A percentile compares a stretch with the other conserved stretches of the same genome.
These are phyloP conservation scores for Mallotus repandus DNA, from an alignment of 441 rosid genomes.

Conservation along the genomic window DNA sequence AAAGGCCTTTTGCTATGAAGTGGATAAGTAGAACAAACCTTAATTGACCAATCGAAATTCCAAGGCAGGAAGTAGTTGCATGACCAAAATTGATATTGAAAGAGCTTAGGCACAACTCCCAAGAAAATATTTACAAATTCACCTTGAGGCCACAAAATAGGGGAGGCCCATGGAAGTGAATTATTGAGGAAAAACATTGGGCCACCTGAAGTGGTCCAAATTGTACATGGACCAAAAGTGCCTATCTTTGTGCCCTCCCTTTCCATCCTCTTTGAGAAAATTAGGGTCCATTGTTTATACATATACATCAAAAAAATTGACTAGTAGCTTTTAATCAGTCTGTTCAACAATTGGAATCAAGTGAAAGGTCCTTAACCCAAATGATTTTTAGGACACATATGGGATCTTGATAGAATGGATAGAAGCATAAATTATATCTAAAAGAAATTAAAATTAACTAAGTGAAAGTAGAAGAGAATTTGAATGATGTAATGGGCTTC, in stretches of 20 bases:
- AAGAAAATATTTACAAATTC: no score
- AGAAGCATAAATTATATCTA: background rate
- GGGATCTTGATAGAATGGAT: background rate
- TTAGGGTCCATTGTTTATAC: background rate
- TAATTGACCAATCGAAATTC: no score
- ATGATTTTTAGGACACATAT: background rate
- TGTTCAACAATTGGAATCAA: slow-evolving; percentile 12
- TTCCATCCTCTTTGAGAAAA: background rate
- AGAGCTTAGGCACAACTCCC: no score
- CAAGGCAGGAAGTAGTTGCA: no score
- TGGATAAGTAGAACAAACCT: no score
- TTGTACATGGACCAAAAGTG: background rate
- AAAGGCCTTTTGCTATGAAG: no score
- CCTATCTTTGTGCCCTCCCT: background rate
- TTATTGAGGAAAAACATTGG: slow-evolving; percentile 1
- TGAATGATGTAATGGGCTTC: slow-evolving; percentile 25
- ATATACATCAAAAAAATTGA: slow-evolving; percentile 2
- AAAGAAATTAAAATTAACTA: background rate
- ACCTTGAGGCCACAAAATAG: background rate
- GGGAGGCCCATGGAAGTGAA: slow-evolving; percentile 9
- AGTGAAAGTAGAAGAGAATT: background rate
- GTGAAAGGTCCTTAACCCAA: background rate
- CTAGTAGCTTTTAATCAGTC: slow-evolving; percentile 1
- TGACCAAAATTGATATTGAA: no score
- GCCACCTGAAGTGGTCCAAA: slow-evolving; percentile 7